Evolutionary conservation across 306 rosid species (phyloP), one percentile per base, ranked within the genome.

Genomic region (peach (Prunus persica)): DNA sequence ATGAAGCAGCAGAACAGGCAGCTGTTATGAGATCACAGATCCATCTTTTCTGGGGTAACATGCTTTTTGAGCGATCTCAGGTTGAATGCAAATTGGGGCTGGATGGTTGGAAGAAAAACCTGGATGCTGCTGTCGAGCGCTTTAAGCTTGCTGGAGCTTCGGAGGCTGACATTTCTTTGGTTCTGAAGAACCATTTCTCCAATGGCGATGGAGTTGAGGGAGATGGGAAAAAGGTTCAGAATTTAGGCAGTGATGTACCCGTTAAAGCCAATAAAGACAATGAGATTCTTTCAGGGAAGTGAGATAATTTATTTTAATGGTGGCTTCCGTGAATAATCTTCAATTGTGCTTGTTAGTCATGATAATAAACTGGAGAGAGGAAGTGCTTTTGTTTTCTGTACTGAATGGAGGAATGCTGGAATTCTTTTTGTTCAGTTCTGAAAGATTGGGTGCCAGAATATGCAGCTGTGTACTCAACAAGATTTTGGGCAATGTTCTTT

Each of bases 71-170:
- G 83, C 87, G 96, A 77, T 95, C 98, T 76, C 98, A 95, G 79
- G 97, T 95, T 12, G 98, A 95, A 78, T 92, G 88, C 83, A 95
- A 95, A 69, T 76, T 95, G 57, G 94, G 89, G 73, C 28, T 86
- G 79, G 88, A 69, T 78, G 91, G 87, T 71, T 95, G 98, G 98
- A 87, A 92, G 87, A 79, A 83, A 67, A 90, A 90, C 54, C 85
- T 92, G 22, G 97, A 95, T 75, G 90, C 93, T 70, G 92, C 98
- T 25, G 86, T 89, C 20, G 87, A 90, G 72, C 97, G 99, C 30
- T 95, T 95, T 75, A 88, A 85, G 82, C 99, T 92, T 67, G 97
- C 99, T 71, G 99, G 99, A 62, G 99, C 99, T 72, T 92, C 97
- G 2, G 97, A 89, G 78, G 74, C 87, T 18, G 99, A 95, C 78